Conservation (phyloP, 768 basidiomycete species). For the Leccinum barrowsii region DNA sequence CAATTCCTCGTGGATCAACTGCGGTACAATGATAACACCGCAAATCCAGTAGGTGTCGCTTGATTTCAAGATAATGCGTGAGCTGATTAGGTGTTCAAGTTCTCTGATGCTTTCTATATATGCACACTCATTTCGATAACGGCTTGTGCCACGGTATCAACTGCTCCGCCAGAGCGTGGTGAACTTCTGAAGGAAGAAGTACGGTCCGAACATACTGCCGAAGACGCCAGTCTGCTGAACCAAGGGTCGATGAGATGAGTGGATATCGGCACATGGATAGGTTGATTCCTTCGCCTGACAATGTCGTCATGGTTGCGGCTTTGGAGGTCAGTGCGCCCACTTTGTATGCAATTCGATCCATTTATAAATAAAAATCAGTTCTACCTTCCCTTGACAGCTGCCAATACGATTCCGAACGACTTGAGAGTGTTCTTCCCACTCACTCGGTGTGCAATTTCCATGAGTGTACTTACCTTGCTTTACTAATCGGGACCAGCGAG, state of each 20-base stretch:
- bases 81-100: constrained; percentile 43
- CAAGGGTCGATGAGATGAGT: constrained; percentile 77
- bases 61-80: background rate
- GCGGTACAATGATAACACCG: constrained; percentile 93
- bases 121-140: constrained; percentile 81
- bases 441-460: constrained; percentile 60
- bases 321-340: constrained; percentile 65
- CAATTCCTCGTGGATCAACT: constrained; percentile 89
- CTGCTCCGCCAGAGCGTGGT: constrained; percentile 74
- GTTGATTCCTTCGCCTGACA: constrained; percentile 90
- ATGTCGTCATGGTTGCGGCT: constrained; percentile 86
- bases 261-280: constrained; percentile 94
- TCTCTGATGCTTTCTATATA: constrained; percentile 88
- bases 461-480: background rate
- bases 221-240: constrained; percentile 68
- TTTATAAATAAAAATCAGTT: constrained; percentile 47
- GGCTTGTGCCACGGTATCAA: constrained; percentile 74
- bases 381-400: constrained; percentile 71
- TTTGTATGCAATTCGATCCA: constrained; percentile 1
- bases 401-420: constrained; percentile 75
- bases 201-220: constrained; percentile 59
- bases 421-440: constrained; percentile 79
- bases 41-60: constrained; percentile 64
- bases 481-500: constrained; percentile 52
- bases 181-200: constrained; percentile 71